Conservation (phyloP, 2,329 filamentous ascomycete genomes). For the Paracorniculantispora psalliotae region DNA sequence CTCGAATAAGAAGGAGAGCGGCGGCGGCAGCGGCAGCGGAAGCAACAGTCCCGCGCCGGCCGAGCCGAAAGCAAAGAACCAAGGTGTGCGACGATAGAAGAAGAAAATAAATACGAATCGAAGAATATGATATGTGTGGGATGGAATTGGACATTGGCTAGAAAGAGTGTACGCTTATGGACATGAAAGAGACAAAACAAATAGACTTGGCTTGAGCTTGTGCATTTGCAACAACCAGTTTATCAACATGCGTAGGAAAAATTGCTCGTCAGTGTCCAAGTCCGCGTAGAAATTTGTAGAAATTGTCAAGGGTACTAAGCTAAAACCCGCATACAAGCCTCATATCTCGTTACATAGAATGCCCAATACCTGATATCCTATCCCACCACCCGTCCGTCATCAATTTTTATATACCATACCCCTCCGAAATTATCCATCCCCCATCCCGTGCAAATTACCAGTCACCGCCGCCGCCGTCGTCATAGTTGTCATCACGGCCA, state of each 20-base stretch:
- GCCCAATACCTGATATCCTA: not conserved
- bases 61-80: slow-evolving; percentile 31
- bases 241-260: too few species aligned
- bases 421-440: too few species aligned
- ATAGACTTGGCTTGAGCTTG: too few species aligned
- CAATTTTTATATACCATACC: not conserved
- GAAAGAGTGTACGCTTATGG: not conserved
- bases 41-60: slow-evolving; percentile 17
- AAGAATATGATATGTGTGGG: not conserved
- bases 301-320: not conserved
- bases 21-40: slow-evolving; percentile 19
- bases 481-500: slow-evolving; percentile 27
- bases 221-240: too few species aligned
- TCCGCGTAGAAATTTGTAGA: too few species aligned
- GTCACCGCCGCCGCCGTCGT: slow-evolving; percentile 28
- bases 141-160: not conserved
- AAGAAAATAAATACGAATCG: not conserved
- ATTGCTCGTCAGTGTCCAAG: too few species aligned
- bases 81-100: slow-evolving; percentile 35
- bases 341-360: not conserved
- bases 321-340: not conserved
- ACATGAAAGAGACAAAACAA: too few species aligned
- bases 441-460: too few species aligned
- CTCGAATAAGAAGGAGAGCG: slow-evolving; percentile 38
- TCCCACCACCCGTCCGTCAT: not conserved